A percentile compares a stretch with the other conserved stretches of the same genome.
Evolutionary conservation across 495 filamentous ascomycete genomes (phyloP).

Genomic region (Parachaetomium inaequale): DNA sequence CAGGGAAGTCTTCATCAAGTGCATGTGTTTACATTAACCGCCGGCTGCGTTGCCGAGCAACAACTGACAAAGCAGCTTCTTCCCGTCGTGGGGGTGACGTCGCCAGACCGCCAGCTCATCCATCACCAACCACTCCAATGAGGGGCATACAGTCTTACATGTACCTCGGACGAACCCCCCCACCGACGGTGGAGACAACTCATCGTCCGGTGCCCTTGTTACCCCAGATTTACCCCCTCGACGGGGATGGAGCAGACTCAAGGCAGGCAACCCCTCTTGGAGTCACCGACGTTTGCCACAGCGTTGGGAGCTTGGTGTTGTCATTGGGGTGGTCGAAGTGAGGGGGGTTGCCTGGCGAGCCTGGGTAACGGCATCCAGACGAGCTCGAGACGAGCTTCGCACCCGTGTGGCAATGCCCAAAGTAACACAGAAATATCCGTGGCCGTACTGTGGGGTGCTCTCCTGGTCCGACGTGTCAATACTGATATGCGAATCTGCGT

Average conservation of each 20-base stretch:
- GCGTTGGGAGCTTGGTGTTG: neutral
- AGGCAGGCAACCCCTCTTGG: neutral
- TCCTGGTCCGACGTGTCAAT: too few relatives aligned
- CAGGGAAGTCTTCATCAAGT: neutral
- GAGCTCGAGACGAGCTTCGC: too few relatives aligned
- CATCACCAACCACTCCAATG: constrained; percentile 2
- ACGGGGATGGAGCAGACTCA: neutral
- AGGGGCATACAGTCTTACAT: neutral
- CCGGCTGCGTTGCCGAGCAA: constrained; percentile 21
- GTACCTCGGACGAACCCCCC: neutral
- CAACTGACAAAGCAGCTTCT: neutral
- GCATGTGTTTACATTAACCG: neutral
- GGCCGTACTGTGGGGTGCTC: too few relatives aligned
- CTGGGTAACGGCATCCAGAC: too few relatives aligned
- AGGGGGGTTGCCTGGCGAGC: too few relatives aligned
- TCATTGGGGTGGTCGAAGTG: too few relatives aligned
- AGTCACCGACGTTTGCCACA: neutral
- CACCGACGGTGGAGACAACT: neutral
- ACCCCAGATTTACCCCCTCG: neutral
- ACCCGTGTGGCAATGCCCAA: too few relatives aligned
- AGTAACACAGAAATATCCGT: too few relatives aligned
- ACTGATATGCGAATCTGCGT: too few relatives aligned
- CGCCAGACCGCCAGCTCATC: constrained; percentile 12
- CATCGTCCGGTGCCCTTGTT: neutral
- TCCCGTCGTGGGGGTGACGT: constrained; percentile 5